Evolutionary conservation across 371 early-diverging fungal genomes (phyloP).

Genomic region (Rhizopus delemar): DNA sequence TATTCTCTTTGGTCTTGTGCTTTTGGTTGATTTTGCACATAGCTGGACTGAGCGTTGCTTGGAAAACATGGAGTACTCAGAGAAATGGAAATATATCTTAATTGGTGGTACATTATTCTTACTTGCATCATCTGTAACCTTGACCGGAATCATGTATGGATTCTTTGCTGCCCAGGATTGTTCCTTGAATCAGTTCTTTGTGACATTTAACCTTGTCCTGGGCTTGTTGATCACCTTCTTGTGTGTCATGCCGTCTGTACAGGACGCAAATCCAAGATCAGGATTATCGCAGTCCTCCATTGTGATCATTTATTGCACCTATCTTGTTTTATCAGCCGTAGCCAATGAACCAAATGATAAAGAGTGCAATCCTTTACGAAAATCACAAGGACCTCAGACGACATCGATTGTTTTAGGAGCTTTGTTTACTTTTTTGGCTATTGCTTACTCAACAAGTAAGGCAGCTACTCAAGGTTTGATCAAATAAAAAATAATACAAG

Average conservation of each 20-base stretch:
- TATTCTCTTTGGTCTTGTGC: slow-evolving; percentile 83
- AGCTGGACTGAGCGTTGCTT: slow-evolving; percentile 82
- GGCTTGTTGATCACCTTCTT: slow-evolving; percentile 63
- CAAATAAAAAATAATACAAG: slow-evolving; percentile 41
- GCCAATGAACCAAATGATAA: slow-evolving; percentile 73
- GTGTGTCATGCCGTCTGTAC: slow-evolving; percentile 77
- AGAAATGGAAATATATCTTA: slow-evolving; percentile 74
- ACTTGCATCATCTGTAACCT: slow-evolving; percentile 59
- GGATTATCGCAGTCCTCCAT: slow-evolving; percentile 92
- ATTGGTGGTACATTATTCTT: slow-evolving; percentile 62
- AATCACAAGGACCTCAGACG: slow-evolving; percentile 70
- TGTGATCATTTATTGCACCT: slow-evolving; percentile 88
- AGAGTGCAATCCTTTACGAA: slow-evolving; percentile 81
- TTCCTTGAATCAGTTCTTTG: slow-evolving; percentile 85
- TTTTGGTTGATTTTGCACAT: slow-evolving; percentile 91
- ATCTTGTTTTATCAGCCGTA: slow-evolving; percentile 82
- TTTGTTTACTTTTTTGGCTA: slow-evolving; percentile 86
- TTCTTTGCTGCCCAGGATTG: slow-evolving; percentile 76
- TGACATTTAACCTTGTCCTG: slow-evolving; percentile 80
- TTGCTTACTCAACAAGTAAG: slow-evolving; percentile 88
- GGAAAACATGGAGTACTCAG: slow-evolving; percentile 75
- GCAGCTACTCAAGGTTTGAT: slow-evolving; percentile 76
- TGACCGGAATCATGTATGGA: slow-evolving; percentile 77
- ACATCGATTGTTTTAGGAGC: slow-evolving; percentile 85
- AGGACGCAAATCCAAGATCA: slow-evolving; percentile 82